Conservation (phyloP, 169 alveolate genomes). For the Babesia sp. region DNA sequence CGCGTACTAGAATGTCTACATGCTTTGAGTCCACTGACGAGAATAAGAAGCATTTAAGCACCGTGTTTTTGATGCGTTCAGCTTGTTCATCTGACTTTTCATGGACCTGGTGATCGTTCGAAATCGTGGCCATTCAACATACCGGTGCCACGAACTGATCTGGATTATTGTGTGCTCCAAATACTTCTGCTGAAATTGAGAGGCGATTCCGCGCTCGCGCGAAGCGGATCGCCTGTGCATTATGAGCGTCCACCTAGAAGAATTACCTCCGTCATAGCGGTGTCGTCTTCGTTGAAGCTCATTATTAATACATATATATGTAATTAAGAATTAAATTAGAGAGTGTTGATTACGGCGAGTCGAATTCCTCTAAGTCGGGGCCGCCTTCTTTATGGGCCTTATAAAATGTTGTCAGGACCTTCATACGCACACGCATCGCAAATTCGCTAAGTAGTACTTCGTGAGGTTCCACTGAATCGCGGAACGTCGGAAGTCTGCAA, state of each 20-base stretch:
- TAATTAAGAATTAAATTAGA: conserved; percentile 15
- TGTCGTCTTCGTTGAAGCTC: conserved; percentile 2
- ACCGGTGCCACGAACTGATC: conserved; percentile 49
- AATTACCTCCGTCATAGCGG: conserved; percentile 38
- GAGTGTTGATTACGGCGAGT: neutral
- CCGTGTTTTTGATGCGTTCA: conserved; percentile 40
- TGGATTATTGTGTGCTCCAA: conserved; percentile 39
- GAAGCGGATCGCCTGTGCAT: conserved; percentile 45
- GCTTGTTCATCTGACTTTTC: conserved; percentile 56
- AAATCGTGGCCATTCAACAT: neutral
- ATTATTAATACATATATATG: neutral
- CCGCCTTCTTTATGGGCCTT: conserved; percentile 35
- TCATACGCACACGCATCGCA: conserved; percentile 36
- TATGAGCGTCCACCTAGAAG: neutral
- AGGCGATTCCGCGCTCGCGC: conserved; percentile 55
- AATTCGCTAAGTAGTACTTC: conserved; percentile 13
- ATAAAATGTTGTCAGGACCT: conserved; percentile 30
- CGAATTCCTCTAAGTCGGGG: conserved; percentile 50
- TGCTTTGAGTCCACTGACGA: conserved; percentile 51
- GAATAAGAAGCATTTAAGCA: conserved; percentile 59
- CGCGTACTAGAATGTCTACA: conserved; percentile 41
- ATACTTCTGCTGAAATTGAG: conserved; percentile 67
- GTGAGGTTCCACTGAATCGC: neutral
- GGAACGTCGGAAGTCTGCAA: conserved; percentile 43
- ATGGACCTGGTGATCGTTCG: conserved; percentile 28